Base-by-base conservation (phyloP, 2,329 filamentous ascomycete species). In the Ceratocystis cacaofunesta region DNA sequence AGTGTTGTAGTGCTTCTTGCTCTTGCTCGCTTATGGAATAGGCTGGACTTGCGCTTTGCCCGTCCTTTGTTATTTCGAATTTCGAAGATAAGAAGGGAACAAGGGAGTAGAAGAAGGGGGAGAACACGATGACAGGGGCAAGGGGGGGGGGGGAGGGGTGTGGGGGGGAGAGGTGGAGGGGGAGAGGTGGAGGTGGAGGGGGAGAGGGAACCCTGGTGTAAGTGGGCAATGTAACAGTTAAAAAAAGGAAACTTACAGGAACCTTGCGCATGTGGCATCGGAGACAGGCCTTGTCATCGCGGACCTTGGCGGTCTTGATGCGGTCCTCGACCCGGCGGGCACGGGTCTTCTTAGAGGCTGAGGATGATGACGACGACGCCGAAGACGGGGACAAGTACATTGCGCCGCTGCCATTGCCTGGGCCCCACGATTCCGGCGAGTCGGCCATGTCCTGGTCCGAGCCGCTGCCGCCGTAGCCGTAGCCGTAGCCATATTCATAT, bases 191-290 rank as follows among this genome's bases (percentile, higher is more conserved):
- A 28, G 50, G 25, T 0, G 25, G 25, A 15, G 25, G 2, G 17
- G 28, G 8, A 7, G 52, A 22, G 28, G 15, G 7, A 7, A 17
- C 15, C 17, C n/a, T 10, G 44, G 28, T 62, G 43, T 50, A n/a
- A 32, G 28, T 46, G 43, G 44, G 8, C 41, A 36, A 10, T 48
- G 41, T 32, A 32, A 12, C 10, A 32, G 17, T 32, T 32, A 15
- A 10, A 61, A 10, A 30, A 22, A 41, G 46, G 57, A 48, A 58
- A 65, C 78, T 76, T 75, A 80, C 79, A 69, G 73, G 72, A 69
- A 76, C 76, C 73, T 79, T 81, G 69, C 75, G 75, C 68, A 78
- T 74, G 69, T 76, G 78, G 71, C 79, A 81, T 66, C 75, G 76
- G 64, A 77, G 73, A 69, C 79, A 82, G 43, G 79, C 78, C 66